Conservation (phyloP, 1,284 basidiomycete species). For the Gymnopus androsaceus region DNA sequence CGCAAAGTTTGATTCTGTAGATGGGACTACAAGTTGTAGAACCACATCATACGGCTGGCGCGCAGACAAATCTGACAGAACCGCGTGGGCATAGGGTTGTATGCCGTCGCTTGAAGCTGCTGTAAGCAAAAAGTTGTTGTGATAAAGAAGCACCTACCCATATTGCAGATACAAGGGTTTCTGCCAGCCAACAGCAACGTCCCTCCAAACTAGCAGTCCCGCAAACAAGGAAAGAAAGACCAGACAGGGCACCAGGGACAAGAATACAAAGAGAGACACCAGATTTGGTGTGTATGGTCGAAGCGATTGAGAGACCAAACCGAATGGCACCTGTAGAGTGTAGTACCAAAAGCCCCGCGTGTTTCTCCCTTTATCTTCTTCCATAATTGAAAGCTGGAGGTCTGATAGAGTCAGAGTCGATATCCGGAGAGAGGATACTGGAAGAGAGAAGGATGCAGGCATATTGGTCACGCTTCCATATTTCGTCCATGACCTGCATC, state of each 20-base stretch:
- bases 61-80: slow-evolving; percentile 51
- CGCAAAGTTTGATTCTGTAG: slow-evolving; percentile 63
- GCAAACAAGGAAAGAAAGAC: slow-evolving; percentile 60
- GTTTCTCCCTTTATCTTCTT: slow-evolving; percentile 13
- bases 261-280: slow-evolving; percentile 60
- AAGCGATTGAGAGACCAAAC: slow-evolving; percentile 30
- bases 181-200: slow-evolving; percentile 67
- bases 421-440: no score
- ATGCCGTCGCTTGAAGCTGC: slow-evolving; percentile 52
- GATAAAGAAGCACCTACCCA: slow-evolving; percentile 49
- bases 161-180: slow-evolving; percentile 70
- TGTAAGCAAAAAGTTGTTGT: background rate
- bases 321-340: slow-evolving; percentile 18
- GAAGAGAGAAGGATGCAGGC: slow-evolving; percentile 2
- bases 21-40: slow-evolving; percentile 65
- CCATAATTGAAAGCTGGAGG: slow-evolving; percentile 10
- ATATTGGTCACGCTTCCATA: slow-evolving; percentile 6
- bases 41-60: slow-evolving; percentile 73
- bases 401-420: slow-evolving; percentile 3
- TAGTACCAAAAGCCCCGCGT: slow-evolving; percentile 20
- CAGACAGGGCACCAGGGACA: slow-evolving; percentile 62
- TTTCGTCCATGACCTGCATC: background rate
- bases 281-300: slow-evolving; percentile 56
- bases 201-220: slow-evolving; percentile 73
- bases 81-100: slow-evolving; percentile 59